A percentile compares a stretch with the other conserved stretches of the same genome.
These are phyloP conservation scores for Xylariaceae sp. DNA, from an alignment of 2,329 filamentous ascomycete genomes.

Conservation along the genomic window DNA sequence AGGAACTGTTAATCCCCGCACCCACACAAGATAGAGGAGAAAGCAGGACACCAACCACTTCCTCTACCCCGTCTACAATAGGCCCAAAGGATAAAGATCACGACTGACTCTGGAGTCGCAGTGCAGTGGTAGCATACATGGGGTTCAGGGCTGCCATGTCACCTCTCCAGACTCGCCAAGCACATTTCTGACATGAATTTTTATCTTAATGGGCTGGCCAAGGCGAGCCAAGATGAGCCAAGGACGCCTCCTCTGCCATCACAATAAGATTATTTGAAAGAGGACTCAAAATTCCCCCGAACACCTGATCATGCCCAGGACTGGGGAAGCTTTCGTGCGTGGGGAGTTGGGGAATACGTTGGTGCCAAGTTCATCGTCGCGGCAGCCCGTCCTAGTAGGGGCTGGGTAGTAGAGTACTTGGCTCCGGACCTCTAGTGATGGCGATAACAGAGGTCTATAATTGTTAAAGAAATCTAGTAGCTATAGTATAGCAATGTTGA, in stretches of 20 bases:
- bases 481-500: no score
- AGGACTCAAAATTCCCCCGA: slow-evolving; percentile 4
- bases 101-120: background rate
- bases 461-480: no score
- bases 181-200: slow-evolving; percentile 17
- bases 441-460: no score
- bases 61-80: background rate
- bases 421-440: no score
- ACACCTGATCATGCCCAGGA: slow-evolving; percentile 10
- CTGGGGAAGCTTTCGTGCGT: slow-evolving; percentile 14
- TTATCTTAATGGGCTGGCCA: slow-evolving; percentile 21
- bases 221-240: slow-evolving; percentile 25
- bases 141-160: background rate
- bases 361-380: no score
- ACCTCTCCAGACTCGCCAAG: slow-evolving; percentile 21
- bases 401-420: no score
- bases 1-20: slow-evolving; percentile 9
- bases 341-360: slow-evolving; percentile 18
- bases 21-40: background rate
- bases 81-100: background rate
- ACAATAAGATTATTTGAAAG: slow-evolving; percentile 18
- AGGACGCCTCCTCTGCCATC: slow-evolving; percentile 15
- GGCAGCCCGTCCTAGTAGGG: no score
- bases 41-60: background rate
- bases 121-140: background rate